Evolutionary conservation across 345 rosid genomes (phyloP), one percentile per base, ranked within the genome.

Genomic region (Alliaria petiolata): DNA sequence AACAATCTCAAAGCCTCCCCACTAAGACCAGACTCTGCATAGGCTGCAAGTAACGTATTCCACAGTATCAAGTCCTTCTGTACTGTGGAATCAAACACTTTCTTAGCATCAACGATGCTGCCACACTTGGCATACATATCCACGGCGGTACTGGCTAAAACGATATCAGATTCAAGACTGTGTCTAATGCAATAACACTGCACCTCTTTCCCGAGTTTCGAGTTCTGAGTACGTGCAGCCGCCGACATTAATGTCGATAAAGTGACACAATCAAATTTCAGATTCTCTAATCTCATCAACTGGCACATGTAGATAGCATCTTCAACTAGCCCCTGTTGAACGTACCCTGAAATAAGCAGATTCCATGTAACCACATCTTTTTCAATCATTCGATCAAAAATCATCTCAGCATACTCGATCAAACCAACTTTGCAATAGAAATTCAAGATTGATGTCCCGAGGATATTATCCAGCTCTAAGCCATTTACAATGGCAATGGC

Each of bases 341-440:
- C 83, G 75, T 84, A 88, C 52, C 84, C 76, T 16, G 89, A 84
- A 39, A 90, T 80, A n/a, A 91, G 78, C 75, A 91, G 71, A 84
- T 91, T 91, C 96, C 97, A 91, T 22, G 89, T 85, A 7, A 89
- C 93, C 22, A 75, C 82, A 79, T 91, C 97, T 35, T 79, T 88
- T 15, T 69, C 85, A 20, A 67, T 3, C 78, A 88, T 83, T 34
- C 77, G 77, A 75, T 69, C 51, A 52, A 89, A 89, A 19, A 83
- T 76, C 70, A 82, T 71, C 84, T 89, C 83, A 13, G 91, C 91
- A 74, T 85, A 83, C 78, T 81, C 87, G 10, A 89, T 64, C 80
- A 84, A 79, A 22, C 93, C 88, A 70, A 85, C 81, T 76, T 89
- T 92, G 26, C 86, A 76, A 78, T 89, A 89, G 52, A 89, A 89